Conservation (phyloP, 306 rosid genomes). For the Prosopis cineraria region DNA sequence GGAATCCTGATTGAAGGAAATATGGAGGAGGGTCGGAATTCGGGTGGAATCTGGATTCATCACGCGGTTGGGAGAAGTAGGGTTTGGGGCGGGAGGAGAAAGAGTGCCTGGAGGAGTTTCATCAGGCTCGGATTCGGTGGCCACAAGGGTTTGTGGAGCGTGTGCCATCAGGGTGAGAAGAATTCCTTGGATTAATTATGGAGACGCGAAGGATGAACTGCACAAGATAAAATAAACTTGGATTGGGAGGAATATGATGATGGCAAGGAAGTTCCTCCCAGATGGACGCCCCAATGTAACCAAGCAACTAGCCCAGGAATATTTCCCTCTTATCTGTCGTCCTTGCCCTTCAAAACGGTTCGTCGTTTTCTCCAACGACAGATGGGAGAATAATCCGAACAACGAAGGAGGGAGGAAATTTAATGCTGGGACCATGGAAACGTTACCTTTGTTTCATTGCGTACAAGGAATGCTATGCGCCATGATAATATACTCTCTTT, state of each 20-base stretch:
- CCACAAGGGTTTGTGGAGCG: constrained; percentile 25
- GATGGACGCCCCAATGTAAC: neutral
- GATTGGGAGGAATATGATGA: neutral
- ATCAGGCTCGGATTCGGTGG: constrained; percentile 22
- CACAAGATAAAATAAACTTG: neutral
- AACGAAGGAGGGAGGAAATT: neutral
- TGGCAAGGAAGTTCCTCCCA: neutral
- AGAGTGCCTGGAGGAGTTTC: neutral
- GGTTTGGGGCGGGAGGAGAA: neutral
- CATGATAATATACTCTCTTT: neutral
- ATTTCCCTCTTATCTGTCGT: neutral
- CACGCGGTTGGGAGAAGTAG: constrained; percentile 19
- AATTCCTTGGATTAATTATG: neutral
- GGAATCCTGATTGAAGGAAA: constrained; percentile 75
- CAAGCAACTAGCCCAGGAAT: neutral
- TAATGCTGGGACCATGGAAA: neutral
- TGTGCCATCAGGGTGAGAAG: constrained; percentile 29
- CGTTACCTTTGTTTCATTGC: neutral
- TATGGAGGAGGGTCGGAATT: constrained; percentile 50
- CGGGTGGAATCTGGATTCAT: constrained; percentile 7
- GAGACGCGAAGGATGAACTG: neutral
- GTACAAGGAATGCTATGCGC: neutral
- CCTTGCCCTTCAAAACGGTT: neutral
- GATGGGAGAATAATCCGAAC: neutral
- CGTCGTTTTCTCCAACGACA: constrained; percentile 20